Percentiles rank a stretch among this genome's conserved stretches.
These are phyloP conservation scores for Luffa aegyptiaca DNA, from an alignment of 306 rosid genomes.

Conservation along the genomic window DNA sequence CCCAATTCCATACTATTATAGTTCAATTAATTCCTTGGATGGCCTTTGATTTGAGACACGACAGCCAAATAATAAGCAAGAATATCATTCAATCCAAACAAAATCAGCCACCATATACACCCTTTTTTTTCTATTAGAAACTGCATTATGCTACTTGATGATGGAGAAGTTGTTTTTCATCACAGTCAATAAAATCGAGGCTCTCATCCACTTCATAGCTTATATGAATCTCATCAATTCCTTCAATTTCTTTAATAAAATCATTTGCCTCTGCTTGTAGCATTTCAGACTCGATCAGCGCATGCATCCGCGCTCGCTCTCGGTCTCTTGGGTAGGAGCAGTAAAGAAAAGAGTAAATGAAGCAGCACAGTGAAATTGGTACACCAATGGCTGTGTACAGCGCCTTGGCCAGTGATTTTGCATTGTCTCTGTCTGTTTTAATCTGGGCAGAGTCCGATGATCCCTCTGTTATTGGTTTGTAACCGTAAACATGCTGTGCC, in stretches of 20 bases:
- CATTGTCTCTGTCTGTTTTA: constrained; percentile 52
- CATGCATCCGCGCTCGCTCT: constrained; percentile 9
- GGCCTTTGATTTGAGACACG: too few relatives aligned
- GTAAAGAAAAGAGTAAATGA: constrained; percentile 71
- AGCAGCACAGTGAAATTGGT: constrained; percentile 76
- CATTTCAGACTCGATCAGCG: not conserved
- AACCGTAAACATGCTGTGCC: constrained; percentile 70
- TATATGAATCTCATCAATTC: too few relatives aligned
- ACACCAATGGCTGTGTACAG: constrained; percentile 63
- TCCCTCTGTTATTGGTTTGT: constrained; percentile 31
- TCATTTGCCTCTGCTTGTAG: not conserved
- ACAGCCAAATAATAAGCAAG: too few relatives aligned
- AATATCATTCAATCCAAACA: too few relatives aligned
- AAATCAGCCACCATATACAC: too few relatives aligned
- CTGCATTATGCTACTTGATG: too few relatives aligned
- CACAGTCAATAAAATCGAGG: too few relatives aligned
- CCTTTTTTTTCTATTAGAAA: too few relatives aligned
- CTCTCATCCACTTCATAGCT: too few relatives aligned
- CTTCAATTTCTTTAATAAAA: too few relatives aligned
- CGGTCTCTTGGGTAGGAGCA: constrained; percentile 49
- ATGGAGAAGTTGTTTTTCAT: too few relatives aligned
- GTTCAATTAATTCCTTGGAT: too few relatives aligned
- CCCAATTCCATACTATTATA: not conserved
- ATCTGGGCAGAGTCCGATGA: constrained; percentile 53
- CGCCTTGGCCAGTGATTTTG: constrained; percentile 58